Evolutionary conservation across 345 rosid genomes (phyloP), one percentile per base, ranked within the genome.

Genomic region (Lepidium africanum): DNA sequence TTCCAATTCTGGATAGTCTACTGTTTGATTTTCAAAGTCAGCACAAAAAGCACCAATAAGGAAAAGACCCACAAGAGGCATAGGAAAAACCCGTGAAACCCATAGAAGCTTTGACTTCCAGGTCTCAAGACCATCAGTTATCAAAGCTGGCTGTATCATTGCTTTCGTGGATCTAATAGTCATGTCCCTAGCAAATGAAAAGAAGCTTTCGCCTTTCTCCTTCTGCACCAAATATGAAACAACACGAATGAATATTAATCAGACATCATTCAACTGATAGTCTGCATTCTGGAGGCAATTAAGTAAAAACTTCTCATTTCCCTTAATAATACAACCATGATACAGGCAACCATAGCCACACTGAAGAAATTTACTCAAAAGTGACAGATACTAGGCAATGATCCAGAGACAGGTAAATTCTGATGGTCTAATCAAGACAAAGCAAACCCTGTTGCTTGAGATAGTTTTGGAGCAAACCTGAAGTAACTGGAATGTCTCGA

Each of bases 61-160:
- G 74, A 87, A 79, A 74, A 94, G 85, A 59, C 99, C 99, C 1
- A 94, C 84, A 47, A 94, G 99, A 57, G 99, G 99, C 99, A 90
- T 94, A 4, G 99, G 96, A 32, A 94, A 87, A 15, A 84, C 96
- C 45, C 96, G 82, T 23, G 99, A 90, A 40, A 92, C 91, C 99
- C 97, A 94, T 7, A 88, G 81, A 77, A 94, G 97, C 76, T 87
- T 90, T 11, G 96, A 94, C 77, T 85, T 84, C 97, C 86, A 88
- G 48, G 95, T 86, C 74, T 78, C 92, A 56, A 79, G 94, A 78
- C 82, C 86, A 67, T 87, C 83, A 3, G 91, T 90, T 49, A 70
- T 65, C 37, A 83, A 77, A 70, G 82, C 58, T 10, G 88, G 77
- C 27, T 87, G 86, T 67, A 90, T 65, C 41, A 93, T 79, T 50